These are phyloP conservation scores for Ammopiptanthus mongolicus DNA, from an alignment of 306 rosid genomes.

Conservation along the genomic window DNA sequence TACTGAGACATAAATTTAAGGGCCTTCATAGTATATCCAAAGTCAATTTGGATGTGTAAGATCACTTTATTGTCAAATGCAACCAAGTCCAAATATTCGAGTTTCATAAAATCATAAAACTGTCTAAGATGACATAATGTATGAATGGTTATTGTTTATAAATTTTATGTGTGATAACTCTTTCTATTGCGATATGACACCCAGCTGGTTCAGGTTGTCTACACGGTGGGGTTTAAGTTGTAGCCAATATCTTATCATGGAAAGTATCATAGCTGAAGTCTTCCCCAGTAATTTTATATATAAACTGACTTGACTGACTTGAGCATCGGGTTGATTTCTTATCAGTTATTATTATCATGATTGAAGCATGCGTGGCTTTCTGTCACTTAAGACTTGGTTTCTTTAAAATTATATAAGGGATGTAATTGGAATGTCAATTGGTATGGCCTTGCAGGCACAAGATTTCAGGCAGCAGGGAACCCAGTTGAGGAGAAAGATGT, in stretches of 20 bases:
- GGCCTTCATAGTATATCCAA: background rate
- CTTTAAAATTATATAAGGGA: background rate
- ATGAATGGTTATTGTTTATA: background rate
- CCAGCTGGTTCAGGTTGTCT: background rate
- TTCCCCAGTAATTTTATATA: background rate
- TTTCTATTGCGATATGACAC: background rate
- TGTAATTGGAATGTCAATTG: background rate
- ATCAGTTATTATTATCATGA: background rate
- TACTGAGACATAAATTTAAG: background rate
- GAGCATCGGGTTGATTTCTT: background rate
- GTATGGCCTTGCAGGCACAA: constrained; percentile 52
- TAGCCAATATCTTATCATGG: background rate
- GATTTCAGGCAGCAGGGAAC: constrained; percentile 75
- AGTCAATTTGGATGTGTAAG: background rate
- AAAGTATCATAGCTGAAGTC: too few relatives aligned
- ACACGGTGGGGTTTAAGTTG: background rate
- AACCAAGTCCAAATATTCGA: background rate
- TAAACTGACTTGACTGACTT: background rate
- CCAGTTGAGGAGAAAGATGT: constrained; percentile 67
- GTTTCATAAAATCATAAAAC: background rate
- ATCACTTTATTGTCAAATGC: background rate
- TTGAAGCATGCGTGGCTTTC: background rate
- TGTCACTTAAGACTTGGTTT: background rate
- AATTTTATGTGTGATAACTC: background rate
- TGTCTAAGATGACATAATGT: background rate